Base-by-base conservation (phyloP, 306 rosid genomes). In the Begonia masoniana region DNA sequence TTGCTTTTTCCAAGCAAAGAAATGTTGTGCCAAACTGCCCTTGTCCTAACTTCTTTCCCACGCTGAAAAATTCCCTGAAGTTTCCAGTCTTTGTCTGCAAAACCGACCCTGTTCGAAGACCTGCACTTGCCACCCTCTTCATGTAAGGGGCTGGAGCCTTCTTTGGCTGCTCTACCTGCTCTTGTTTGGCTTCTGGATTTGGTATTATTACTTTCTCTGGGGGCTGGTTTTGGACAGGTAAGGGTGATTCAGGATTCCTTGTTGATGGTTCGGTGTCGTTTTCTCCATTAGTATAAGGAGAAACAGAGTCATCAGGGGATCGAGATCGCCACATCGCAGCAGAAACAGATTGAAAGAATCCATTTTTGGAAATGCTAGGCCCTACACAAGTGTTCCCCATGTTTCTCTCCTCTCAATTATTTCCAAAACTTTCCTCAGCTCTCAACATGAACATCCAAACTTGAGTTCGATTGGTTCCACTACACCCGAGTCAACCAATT, bases 331-430 rank as follows among this genome's bases (percentile, higher is more conserved):
- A 92, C 78, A 92, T 79, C 52, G 82, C 99, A 0, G 94, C 93
- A 5, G 99, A 92, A 63, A 92, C 82, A 1, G 99, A 86, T 71
- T 92, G 95, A 54, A 92, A 56, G 63, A 92, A 74, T 26, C 95
- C 88, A 74, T 83, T 79, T 71, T 76, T 92, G 14, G 88, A 56
- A 58, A 92, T 76, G 76, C 66, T 83, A 12, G 99, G 99, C 59
- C 99, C 99, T 59, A 87, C 93, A 78, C 99, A 87, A 39, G 84
- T 81, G 43, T 92, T 92, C 58, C 99, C 99, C 96, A 92, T 92
- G 24, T 51, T 43, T 59, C 54, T 72, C 67, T 58, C 69, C 70
- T 59, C 70, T 51, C 52, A 52, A 61, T 57, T 53, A 24, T 23
- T 50, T 66, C 61, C 42, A 43, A 51, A 43, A 50, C 60, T 69